Conservation (phyloP, 2,329 filamentous ascomycete genomes). For the Davidsoniella virescens region DNA sequence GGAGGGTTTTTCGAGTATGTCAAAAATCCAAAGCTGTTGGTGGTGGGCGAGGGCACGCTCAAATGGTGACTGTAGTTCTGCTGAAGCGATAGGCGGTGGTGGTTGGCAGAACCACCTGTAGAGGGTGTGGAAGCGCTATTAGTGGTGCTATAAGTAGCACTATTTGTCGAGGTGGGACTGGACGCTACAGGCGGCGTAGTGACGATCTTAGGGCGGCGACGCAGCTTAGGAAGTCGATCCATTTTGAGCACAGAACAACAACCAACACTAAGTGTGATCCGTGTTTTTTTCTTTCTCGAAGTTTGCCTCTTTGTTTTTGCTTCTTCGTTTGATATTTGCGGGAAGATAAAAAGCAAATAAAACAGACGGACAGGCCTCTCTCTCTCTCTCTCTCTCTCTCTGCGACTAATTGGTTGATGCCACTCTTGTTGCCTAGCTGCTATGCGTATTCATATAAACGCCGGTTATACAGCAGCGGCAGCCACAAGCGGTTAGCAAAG, state of each 20-base stretch:
- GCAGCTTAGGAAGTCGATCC: slow-evolving; percentile 28
- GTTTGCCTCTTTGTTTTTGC: neutral
- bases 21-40: slow-evolving; percentile 12
- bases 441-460: no score
- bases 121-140: neutral
- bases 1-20: slow-evolving; percentile 2
- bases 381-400: no score
- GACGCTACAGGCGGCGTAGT: slow-evolving; percentile 3
- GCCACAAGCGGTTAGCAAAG: no score
- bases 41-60: slow-evolving; percentile 11
- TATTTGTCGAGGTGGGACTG: neutral
- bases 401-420: no score
- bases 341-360: no score
- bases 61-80: neutral
- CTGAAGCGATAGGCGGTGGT: no score
- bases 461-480: no score
- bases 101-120: neutral
- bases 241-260: slow-evolving; percentile 16
- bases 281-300: neutral
- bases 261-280: neutral
- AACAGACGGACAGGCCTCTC: no score
- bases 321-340: neutral
- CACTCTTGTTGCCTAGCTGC: no score
- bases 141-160: neutral
- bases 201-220: slow-evolving; percentile 25